Evolutionary conservation across 192 early-diverging fungal species (phyloP), one percentile per base, ranked within the genome.

Genomic region (Dissophora ornata): DNA sequence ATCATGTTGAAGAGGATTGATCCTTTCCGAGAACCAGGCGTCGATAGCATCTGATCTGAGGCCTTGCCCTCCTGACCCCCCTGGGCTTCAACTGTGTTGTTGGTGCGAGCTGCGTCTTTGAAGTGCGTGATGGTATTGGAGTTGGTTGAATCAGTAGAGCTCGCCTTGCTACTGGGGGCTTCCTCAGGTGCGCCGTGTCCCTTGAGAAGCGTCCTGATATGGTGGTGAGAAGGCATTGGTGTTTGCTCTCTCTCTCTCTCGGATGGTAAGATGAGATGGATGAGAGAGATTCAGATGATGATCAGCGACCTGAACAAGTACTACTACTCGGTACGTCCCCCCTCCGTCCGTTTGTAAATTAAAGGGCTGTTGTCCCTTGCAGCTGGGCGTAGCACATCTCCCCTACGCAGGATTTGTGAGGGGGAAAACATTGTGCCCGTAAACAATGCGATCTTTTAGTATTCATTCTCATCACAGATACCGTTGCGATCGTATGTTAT

Each of bases 1-100:
- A 75, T 61, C 62, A 75, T 65, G 34, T 67, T 67, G 41, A 75
- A 28, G 0, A 75, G 63, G 11, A 75, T 75, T 13, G 71, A 75
- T 2, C 71, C 57, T 60, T 75, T 75, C 44, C 71, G 44, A 12
- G 70, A 54, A 3, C 57, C 57, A 16, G 56, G 34, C 21, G 55
- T 68, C 15, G 57, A 28, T 24, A 57, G 12, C 28, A 28, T 63
- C n/a, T 57, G 22, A 28, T 59, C 52, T 4, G 68, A 63, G 8
- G 61, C 62, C 19, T 70, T 54, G 21, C 21, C 42, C n/a, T n/a
- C n/a, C 21, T 58, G 34, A 24, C 26, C 15, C 3, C 22, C 3
- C 2, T 16, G 4, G 2, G 12, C 21, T 29, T 30, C 18, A 28
- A 12, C 33, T 5, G 16, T 21, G 28, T 22, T 40, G 49, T 38